Evolutionary conservation across 768 basidiomycete species (phyloP), one percentile per base, ranked within the genome.

Genomic region (Suillus spraguei): DNA sequence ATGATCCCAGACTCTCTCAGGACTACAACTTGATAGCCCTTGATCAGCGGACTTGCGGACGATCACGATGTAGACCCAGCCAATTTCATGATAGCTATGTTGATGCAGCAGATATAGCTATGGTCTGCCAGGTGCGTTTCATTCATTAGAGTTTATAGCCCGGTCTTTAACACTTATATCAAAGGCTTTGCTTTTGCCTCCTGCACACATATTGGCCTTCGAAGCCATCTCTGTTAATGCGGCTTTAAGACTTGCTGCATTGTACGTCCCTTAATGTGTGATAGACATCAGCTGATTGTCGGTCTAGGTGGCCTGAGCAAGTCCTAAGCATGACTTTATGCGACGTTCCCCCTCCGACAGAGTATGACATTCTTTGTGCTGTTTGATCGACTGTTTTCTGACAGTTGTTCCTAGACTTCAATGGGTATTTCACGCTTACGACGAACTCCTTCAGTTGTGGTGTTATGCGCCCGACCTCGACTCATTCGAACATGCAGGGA

Each of bases 11-110:
- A 49, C 75, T 94, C 32, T 73, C 80, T 65, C 71, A 74, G 0
- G 74, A 78, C 47, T 92, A 82, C 75, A 93, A 93, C 70, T 72
- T 93, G 36, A 86, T 93, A 65, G 88, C 89, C 7, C 89, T 92
- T 71, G 91, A 93, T 72, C 83, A 85, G 68, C 85, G 92, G 13
- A 80, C 82, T 11, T 80, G 80, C 33, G 91, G 91, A 16, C 81
- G 78, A 72, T 89, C 88, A 4, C 72, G 74, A 3, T 82, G 78
- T 65, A 80, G 85, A 60, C 83, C 82, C 4, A 85, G 76, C 56
- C 83, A 82, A 9, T 77, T 79, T 53, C 86, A 88, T 69, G 91
- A 94, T 74, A 83, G 81, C 63, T 94, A 90, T 85, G 90, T 92
- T 8, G 85, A 90, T 47, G 89, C 91, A 2, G 92, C 90, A 41